Percentiles rank a stretch among this genome's conserved stretches.
These are phyloP conservation scores for Schoenoplectus tabernaemontani DNA, from an alignment of 202 grass and related monocot genomes.

Conservation along the genomic window DNA sequence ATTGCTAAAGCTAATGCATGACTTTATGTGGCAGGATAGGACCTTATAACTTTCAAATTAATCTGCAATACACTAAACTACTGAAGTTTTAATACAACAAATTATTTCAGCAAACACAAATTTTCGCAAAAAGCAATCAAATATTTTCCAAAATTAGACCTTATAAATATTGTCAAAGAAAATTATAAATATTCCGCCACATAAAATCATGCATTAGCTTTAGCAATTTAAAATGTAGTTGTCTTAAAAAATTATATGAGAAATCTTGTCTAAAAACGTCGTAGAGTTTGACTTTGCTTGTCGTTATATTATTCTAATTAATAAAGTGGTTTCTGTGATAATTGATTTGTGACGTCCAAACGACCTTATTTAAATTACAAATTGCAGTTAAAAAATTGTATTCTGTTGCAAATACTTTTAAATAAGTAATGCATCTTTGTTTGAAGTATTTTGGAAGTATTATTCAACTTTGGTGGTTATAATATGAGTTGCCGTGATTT, in stretches of 20 bases:
- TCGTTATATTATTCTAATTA: background rate
- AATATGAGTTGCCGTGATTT: no score
- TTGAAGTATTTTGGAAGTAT: no score
- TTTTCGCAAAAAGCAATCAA: no score
- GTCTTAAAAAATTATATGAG: background rate
- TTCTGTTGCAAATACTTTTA: background rate
- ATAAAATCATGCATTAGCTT: background rate
- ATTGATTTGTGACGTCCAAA: background rate
- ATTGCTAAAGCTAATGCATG: background rate
- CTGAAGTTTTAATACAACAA: no score
- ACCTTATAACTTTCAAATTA: background rate
- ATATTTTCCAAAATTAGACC: no score
- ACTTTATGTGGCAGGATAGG: background rate
- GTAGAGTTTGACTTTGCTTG: background rate
- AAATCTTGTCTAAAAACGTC: background rate
- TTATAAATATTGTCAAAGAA: no score
- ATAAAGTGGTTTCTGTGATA: background rate
- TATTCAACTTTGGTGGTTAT: no score
- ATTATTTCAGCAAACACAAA: no score
- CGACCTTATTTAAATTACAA: background rate
- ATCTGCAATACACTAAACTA: no score
- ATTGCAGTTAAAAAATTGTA: background rate
- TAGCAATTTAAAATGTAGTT: background rate
- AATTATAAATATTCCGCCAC: background rate
- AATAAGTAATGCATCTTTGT: no score